Evolutionary conservation across 257 asterid genomes (phyloP).

Genomic region (Solanum chiquidenum): DNA sequence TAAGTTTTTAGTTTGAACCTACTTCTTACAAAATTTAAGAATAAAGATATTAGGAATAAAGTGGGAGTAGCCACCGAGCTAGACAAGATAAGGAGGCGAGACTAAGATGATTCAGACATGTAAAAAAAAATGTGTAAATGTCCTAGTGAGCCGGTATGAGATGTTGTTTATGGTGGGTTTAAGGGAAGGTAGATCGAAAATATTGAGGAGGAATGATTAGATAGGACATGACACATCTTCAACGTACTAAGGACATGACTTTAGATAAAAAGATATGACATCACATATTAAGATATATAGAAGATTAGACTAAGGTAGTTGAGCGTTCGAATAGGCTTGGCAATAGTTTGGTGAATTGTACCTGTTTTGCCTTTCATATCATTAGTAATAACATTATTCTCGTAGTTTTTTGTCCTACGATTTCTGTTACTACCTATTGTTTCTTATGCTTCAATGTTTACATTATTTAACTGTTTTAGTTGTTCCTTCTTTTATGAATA

Average conservation of each 20-base stretch:
- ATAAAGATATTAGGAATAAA: too few species aligned
- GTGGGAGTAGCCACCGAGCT: neutral
- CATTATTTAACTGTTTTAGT: neutral
- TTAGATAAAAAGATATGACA: neutral
- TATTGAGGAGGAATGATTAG: too few species aligned
- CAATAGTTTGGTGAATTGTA: neutral
- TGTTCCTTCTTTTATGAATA: neutral
- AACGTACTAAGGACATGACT: too few species aligned
- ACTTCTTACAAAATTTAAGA: too few species aligned
- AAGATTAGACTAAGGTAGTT: neutral
- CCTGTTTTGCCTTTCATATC: neutral
- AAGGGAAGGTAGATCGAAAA: neutral
- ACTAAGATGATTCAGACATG: neutral
- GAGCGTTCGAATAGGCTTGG: neutral
- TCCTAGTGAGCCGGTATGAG: rapidly evolving
- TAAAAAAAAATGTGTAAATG: neutral
- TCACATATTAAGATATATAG: neutral
- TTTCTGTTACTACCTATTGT: neutral
- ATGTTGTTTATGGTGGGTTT: neutral
- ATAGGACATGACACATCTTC: too few species aligned
- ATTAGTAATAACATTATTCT: neutral
- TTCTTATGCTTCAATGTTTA: neutral
- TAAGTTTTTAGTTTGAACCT: neutral
- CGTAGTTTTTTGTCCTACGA: neutral
- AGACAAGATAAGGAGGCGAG: neutral